These are phyloP conservation scores for Boletellus emodensis DNA, from an alignment of 768 basidiomycete species.

Conservation along the genomic window DNA sequence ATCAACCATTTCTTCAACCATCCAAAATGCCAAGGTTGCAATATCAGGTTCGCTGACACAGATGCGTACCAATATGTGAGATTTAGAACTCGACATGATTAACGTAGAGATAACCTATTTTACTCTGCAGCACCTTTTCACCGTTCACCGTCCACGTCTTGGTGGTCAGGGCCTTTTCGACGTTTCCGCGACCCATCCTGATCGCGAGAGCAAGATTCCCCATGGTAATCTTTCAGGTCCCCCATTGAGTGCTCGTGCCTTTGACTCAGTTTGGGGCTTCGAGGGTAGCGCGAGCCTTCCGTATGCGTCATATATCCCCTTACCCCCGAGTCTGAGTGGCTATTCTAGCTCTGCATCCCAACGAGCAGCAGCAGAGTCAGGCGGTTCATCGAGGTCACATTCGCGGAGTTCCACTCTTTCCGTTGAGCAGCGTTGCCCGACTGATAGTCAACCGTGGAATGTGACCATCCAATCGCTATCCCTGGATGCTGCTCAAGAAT, in stretches of 20 bases:
- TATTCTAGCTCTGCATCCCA: slow-evolving; percentile 31
- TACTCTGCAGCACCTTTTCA: slow-evolving; percentile 25
- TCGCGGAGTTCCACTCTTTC: slow-evolving; percentile 31
- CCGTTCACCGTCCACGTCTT: slow-evolving; percentile 21
- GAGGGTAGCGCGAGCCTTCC: slow-evolving; percentile 15
- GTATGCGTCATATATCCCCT: slow-evolving; percentile 27
- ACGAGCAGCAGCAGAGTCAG: slow-evolving; percentile 12
- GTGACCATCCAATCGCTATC: slow-evolving; percentile 5
- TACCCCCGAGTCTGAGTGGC: slow-evolving; percentile 30
- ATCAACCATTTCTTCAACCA: slow-evolving; percentile 40
- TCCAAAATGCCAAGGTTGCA: slow-evolving; percentile 43
- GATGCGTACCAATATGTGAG: slow-evolving; percentile 36
- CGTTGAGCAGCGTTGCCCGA: slow-evolving; percentile 27
- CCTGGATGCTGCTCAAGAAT: slow-evolving; percentile 4
- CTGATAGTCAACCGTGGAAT: slow-evolving; percentile 14
- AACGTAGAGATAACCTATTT: not conserved
- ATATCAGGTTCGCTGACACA: slow-evolving; percentile 39
- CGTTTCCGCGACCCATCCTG: not conserved
- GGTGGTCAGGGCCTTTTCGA: slow-evolving; percentile 6
- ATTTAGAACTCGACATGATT: not conserved
- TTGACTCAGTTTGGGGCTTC: slow-evolving; percentile 24
- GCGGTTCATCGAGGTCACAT: slow-evolving; percentile 16
- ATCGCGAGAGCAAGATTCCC: not conserved
- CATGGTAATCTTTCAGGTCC: slow-evolving; percentile 8
- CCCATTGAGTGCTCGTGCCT: slow-evolving; percentile 5